Evolutionary conservation across 768 basidiomycete genomes (phyloP).

Genomic region (Agrocybe pediades): DNA sequence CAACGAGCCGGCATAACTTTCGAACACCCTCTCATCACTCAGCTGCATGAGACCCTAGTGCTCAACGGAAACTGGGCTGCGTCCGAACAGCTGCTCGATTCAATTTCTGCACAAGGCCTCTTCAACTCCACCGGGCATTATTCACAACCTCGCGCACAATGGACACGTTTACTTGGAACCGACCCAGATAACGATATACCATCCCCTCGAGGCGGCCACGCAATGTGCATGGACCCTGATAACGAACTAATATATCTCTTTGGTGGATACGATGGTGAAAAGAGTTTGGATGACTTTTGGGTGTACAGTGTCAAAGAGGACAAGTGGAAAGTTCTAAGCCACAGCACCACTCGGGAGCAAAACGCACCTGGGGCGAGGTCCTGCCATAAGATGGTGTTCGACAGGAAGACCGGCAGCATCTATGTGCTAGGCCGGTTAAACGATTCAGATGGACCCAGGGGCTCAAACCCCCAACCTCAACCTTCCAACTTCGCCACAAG

Average conservation of each 20-base stretch:
- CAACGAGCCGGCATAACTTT: slow-evolving; percentile 53
- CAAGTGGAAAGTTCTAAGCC: slow-evolving; percentile 63
- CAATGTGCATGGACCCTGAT: slow-evolving; percentile 75
- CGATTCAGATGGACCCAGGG: slow-evolving; percentile 47
- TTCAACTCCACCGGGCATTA: slow-evolving; percentile 61
- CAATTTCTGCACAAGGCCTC: slow-evolving; percentile 55
- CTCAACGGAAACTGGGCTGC: slow-evolving; percentile 64
- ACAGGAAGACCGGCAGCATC: slow-evolving; percentile 66
- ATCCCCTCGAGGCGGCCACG: slow-evolving; percentile 72
- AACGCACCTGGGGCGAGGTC: slow-evolving; percentile 73
- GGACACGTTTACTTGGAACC: slow-evolving; percentile 61
- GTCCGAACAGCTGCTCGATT: slow-evolving; percentile 54
- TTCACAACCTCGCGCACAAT: slow-evolving; percentile 59
- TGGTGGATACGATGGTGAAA: slow-evolving; percentile 78
- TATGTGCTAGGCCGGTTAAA: slow-evolving; percentile 73
- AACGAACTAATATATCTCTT: slow-evolving; percentile 71
- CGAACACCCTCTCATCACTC: slow-evolving; percentile 72
- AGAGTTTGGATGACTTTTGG: slow-evolving; percentile 81
- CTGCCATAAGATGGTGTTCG: slow-evolving; percentile 85
- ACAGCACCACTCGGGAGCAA: slow-evolving; percentile 51
- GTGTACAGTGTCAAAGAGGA: slow-evolving; percentile 60
- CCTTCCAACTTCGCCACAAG: background rate
- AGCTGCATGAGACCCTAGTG: slow-evolving; percentile 64
- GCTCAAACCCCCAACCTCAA: slow-evolving; percentile 7
- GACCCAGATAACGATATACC: slow-evolving; percentile 70